Evolutionary conservation across 768 basidiomycete species (phyloP), one percentile per base, ranked within the genome.

Genomic region (Trametes sanguinea): DNA sequence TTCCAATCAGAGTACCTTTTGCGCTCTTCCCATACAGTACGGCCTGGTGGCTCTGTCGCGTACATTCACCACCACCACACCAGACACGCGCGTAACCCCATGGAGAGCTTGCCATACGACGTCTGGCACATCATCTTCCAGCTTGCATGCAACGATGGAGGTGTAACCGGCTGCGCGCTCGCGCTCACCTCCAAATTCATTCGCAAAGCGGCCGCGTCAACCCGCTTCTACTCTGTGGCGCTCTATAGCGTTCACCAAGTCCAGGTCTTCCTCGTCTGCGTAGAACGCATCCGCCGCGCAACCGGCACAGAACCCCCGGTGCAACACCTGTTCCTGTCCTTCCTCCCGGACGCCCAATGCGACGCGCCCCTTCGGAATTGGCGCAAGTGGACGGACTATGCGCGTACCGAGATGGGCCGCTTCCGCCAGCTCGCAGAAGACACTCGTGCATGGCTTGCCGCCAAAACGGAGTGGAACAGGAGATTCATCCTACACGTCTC

Each of bases 401-500:
- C 63, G 35, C 63, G 58, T 43, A 33, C 14, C 54, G 63, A 64
- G 54, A 51, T 40, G 42, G 50, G 32, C 11, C 43, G 56, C 48
- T 14, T 64, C 42, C 45, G 32, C 17, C 63, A 64, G 51, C 54
- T 64, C 50, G 30, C 44, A 35, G 35, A 60, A 37, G 58, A 64
- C 30, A 58, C 52, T 32, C 48, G 50, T 4, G 10, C 50, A 16
- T 64, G 63, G 63, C 35, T 48, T n/a, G 39, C 37, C 6, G 43
- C 50, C 22, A 64, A 64, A 54, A 44, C 50, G n/a, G 54, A 50
- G 3, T 64, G 63, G 63, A 64, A 64, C 63, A 30, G 29, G 54
- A 43, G 27, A 27, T 56, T 56, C 58, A 50, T 64, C 37, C 50
- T 54, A 22, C 48, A 57, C 58, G 44, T 64, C 48, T 53, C 63